phyloP scores from a whole-genome alignment of 768 basidiomycete genomes.

The Leucogyrophana mollusca region DNA sequence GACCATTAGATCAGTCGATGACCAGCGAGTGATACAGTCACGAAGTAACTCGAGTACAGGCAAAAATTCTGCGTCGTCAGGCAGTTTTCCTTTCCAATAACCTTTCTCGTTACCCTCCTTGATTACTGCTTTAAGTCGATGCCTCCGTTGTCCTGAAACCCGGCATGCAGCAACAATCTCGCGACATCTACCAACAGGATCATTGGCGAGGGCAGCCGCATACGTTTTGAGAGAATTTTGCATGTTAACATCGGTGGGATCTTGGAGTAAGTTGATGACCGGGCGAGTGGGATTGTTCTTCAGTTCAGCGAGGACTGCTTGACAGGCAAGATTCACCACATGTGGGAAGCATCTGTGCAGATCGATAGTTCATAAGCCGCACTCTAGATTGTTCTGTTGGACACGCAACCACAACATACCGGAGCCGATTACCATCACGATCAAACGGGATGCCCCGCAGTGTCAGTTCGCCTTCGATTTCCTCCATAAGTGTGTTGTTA shows the following conservation, averaged over 20 bases:
- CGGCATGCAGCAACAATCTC: slow-evolving; percentile 5
- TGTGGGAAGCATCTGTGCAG: slow-evolving; percentile 17
- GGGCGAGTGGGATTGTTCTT: no score
- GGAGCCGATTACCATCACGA: slow-evolving; percentile 11
- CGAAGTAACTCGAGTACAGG: no score
- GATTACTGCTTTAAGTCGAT: slow-evolving; percentile 10
- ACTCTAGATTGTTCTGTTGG: no score
- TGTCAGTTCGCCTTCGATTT: slow-evolving; percentile 8
- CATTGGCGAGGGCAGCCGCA: slow-evolving; percentile 8
- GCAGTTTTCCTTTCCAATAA: not conserved
- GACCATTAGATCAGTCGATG: slow-evolving; percentile 31
- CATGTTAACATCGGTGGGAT: not conserved
- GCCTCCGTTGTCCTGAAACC: slow-evolving; percentile 11
- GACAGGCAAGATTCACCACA: slow-evolving; percentile 10
- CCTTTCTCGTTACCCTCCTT: slow-evolving; percentile 1
- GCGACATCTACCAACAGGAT: slow-evolving; percentile 12
- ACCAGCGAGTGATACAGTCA: slow-evolving; percentile 19
- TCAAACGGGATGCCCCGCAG: slow-evolving; percentile 12
- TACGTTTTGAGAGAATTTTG: not conserved
- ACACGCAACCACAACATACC: slow-evolving; percentile 3
- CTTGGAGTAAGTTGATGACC: no score
- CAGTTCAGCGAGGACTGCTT: no score
- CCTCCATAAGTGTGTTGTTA: slow-evolving; percentile 19
- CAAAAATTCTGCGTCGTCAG: no score
- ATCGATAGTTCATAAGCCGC: not conserved